Percentiles rank a stretch among this genome's conserved stretches.
These are phyloP conservation scores for Taphrina flavorubra DNA, from an alignment of 1,139 yeast genomes.

Conservation along the genomic window DNA sequence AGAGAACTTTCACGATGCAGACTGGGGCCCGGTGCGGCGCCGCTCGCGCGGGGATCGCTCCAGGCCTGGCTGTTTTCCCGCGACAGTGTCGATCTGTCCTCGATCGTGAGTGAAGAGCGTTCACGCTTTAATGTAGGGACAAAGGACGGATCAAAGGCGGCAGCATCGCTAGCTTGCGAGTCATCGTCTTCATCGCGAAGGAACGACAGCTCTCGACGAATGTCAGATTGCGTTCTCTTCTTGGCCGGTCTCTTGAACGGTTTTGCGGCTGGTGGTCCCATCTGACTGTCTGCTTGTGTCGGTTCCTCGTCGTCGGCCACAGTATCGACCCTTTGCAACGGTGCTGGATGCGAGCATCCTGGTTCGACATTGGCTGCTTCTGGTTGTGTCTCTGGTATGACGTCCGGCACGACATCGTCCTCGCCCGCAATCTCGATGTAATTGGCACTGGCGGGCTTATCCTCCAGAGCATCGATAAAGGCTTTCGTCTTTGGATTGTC, in stretches of 20 bases:
- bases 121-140: slow-evolving; percentile 34
- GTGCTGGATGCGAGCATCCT: background rate
- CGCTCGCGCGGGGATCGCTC: slow-evolving; percentile 28
- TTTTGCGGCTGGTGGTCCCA: slow-evolving; percentile 1
- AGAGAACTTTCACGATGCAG: slow-evolving; percentile 7
- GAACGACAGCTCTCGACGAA: slow-evolving; percentile 68
- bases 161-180: background rate
- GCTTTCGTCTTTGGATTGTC: slow-evolving; percentile 69
- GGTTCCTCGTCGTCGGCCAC: slow-evolving; percentile 11
- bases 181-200: slow-evolving; percentile 54
- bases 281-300: background rate
- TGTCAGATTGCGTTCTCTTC: slow-evolving; percentile 52
- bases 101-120: slow-evolving; percentile 35
- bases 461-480: slow-evolving; percentile 74
- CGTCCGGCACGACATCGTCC: slow-evolving; percentile 14
- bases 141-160: slow-evolving; percentile 15
- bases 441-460: slow-evolving; percentile 46
- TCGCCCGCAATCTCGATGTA: slow-evolving; percentile 50
- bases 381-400: slow-evolving; percentile 6
- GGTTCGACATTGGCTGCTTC: background rate
- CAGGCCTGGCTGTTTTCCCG: slow-evolving; percentile 21
- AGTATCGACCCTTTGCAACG: slow-evolving; percentile 12
- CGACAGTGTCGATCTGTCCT: slow-evolving; percentile 24
- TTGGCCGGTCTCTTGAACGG: slow-evolving; percentile 12
- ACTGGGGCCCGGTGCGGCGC: no score